These are phyloP conservation scores for Talaromyces sp. DNA, from an alignment of 2,329 filamentous ascomycete species.

Conservation along the genomic window DNA sequence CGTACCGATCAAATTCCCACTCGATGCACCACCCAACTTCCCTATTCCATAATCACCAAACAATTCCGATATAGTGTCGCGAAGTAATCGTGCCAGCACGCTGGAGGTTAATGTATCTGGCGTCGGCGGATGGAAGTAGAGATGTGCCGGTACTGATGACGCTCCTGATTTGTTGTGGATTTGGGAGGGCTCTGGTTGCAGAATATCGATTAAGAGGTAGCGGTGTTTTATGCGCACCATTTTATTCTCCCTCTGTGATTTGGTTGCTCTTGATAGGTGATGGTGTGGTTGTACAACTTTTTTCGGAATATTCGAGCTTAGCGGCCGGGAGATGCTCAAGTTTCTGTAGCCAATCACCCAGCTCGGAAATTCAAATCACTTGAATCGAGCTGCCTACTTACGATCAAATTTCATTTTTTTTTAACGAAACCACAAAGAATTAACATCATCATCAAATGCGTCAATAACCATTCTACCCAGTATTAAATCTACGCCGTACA, in stretches of 20 bases:
- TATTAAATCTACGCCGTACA: slow-evolving; percentile 19
- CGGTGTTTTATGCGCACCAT: slow-evolving; percentile 95
- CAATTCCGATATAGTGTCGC: slow-evolving; percentile 65
- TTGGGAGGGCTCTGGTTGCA: slow-evolving; percentile 64
- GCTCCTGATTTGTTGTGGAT: slow-evolving; percentile 13
- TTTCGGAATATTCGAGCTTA: background rate
- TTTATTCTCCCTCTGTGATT: background rate
- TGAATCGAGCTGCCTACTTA: background rate
- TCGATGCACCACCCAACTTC: slow-evolving; percentile 59
- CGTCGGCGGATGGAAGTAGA: slow-evolving; percentile 77
- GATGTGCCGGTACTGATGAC: slow-evolving; percentile 50
- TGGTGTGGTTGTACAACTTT: background rate
- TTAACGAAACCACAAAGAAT: background rate
- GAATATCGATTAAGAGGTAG: slow-evolving; percentile 90
- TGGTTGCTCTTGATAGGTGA: background rate
- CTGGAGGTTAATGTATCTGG: slow-evolving; percentile 66
- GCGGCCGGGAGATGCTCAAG: background rate
- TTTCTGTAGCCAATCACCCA: background rate
- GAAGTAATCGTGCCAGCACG: slow-evolving; percentile 65
- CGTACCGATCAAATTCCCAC: slow-evolving; percentile 64
- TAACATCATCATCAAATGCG: background rate
- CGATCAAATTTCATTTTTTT: background rate
- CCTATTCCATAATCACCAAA: slow-evolving; percentile 84
- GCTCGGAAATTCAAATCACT: background rate
- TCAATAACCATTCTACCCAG: slow-evolving; percentile 17